Evolutionary conservation across 192 early-diverging fungal genomes (phyloP).

Genomic region (Glomus cerebriforme): DNA sequence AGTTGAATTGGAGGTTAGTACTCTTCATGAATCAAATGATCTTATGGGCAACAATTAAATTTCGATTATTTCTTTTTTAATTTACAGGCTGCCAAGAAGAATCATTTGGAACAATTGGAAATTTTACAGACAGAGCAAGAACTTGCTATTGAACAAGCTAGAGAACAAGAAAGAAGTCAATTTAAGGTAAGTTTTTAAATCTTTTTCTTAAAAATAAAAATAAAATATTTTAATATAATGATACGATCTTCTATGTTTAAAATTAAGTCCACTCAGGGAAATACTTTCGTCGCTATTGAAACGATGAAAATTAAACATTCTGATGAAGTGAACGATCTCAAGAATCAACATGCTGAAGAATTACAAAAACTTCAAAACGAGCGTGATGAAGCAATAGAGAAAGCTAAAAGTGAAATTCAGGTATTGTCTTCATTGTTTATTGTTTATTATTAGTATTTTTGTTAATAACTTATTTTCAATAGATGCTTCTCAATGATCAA

Average conservation of each 20-base stretch:
- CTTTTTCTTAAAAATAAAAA: too few relatives aligned
- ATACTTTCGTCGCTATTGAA: conserved; percentile 1
- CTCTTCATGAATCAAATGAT: neutral
- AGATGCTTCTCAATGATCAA: neutral
- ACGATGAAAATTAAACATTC: neutral
- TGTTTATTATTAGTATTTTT: neutral
- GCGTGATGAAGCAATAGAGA: neutral
- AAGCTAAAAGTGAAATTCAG: conserved; percentile 7
- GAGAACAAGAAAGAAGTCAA: neutral
- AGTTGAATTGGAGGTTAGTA: conserved; percentile 15
- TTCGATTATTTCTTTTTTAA: neutral
- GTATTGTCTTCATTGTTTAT: neutral
- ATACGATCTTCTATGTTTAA: neutral
- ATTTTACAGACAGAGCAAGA: neutral
- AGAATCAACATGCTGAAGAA: neutral
- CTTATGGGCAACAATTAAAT: neutral
- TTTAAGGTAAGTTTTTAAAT: neutral
- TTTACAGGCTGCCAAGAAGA: neutral
- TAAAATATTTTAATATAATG: too few relatives aligned
- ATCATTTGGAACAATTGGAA: neutral
- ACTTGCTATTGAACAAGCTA: neutral
- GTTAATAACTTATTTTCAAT: neutral
- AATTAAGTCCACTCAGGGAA: conserved; percentile 15
- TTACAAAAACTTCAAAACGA: conserved; percentile 21
- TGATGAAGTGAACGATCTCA: conserved; percentile 5